Evolutionary conservation across 75 land plant species (phyloP), one percentile per base, ranked within the genome.

Genomic region (Adiantum capillusveneris): DNA sequence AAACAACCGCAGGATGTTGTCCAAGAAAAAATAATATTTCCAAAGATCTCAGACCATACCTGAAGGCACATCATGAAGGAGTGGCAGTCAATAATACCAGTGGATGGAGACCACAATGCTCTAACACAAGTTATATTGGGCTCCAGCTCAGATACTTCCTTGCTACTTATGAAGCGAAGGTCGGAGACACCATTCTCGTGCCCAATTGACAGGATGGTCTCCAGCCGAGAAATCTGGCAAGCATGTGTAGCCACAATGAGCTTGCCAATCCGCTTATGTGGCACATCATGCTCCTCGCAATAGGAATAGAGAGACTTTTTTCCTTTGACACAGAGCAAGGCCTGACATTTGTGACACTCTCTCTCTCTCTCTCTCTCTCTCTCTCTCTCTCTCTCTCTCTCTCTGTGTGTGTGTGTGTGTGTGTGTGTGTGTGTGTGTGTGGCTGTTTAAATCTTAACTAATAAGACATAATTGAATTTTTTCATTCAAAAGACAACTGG

Each of bases 1-100:
- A n/a, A n/a, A n/a, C n/a, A n/a, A n/a, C n/a, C n/a, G n/a, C n/a
- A n/a, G n/a, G n/a, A n/a, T n/a, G n/a, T n/a, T n/a, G n/a, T n/a
- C n/a, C n/a, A n/a, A n/a, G n/a, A n/a, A n/a, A n/a, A n/a, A n/a
- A n/a, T n/a, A n/a, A n/a, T n/a, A n/a, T n/a, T n/a, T n/a, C n/a
- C n/a, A n/a, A n/a, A n/a, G n/a, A n/a, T n/a, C n/a, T n/a, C n/a
- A n/a, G n/a, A n/a, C 9, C 37, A 34, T 34, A 89, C 98, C 84
- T 86, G 58, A 25, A 95, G 44, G 42, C 92, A 84, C 14, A 86
- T 74, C 96, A 95, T 90, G 24, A 90, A 73, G 14, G 84, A 68
- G 63, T 95, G 96, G n/a, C 72, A 53, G 57, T 95, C 96, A 36
- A 95, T 57, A 44, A 95, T 90, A 39, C 99, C 99, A 49, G 99